These are phyloP conservation scores for Nakazawaea pomicola DNA, from an alignment of 805 yeast genomes.

Conservation along the genomic window DNA sequence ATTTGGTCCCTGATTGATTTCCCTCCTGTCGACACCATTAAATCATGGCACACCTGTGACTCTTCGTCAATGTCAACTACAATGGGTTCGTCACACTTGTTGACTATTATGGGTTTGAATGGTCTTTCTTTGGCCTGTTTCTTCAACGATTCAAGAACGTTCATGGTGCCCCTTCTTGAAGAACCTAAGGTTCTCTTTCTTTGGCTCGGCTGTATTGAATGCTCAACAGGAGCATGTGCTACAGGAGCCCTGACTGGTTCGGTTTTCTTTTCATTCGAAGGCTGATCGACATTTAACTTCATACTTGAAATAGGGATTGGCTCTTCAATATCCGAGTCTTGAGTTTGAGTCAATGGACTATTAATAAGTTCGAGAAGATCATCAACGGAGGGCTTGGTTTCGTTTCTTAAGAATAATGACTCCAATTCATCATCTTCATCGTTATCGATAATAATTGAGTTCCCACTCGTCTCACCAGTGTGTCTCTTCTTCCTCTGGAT, in stretches of 20 bases:
- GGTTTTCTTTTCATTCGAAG: no score
- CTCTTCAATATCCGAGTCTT: background rate
- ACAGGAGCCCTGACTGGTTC: no score
- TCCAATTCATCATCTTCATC: constrained; percentile 13
- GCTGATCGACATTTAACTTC: no score
- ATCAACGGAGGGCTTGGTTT: no score
- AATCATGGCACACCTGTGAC: background rate
- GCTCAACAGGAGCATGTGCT: background rate
- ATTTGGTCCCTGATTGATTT: constrained; percentile 13
- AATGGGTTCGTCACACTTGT: background rate
- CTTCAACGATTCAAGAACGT: constrained; percentile 6
- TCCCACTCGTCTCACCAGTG: background rate
- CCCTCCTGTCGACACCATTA: no score
- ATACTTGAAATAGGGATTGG: background rate
- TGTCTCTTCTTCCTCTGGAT: constrained; percentile 3
- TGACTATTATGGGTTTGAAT: constrained; percentile 3
- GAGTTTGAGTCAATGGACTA: background rate
- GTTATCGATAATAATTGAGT: constrained; percentile 6
- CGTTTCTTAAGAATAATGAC: background rate
- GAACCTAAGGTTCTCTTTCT: constrained; percentile 6
- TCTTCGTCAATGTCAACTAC: constrained; percentile 2
- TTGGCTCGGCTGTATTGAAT: background rate
- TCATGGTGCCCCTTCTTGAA: background rate
- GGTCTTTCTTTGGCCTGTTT: constrained; percentile 6
- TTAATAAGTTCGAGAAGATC: background rate